Evolutionary conservation across 106 monocot genomes (phyloP), one percentile per base, ranked within the genome.

Genomic region (Dendrobium nobile): DNA sequence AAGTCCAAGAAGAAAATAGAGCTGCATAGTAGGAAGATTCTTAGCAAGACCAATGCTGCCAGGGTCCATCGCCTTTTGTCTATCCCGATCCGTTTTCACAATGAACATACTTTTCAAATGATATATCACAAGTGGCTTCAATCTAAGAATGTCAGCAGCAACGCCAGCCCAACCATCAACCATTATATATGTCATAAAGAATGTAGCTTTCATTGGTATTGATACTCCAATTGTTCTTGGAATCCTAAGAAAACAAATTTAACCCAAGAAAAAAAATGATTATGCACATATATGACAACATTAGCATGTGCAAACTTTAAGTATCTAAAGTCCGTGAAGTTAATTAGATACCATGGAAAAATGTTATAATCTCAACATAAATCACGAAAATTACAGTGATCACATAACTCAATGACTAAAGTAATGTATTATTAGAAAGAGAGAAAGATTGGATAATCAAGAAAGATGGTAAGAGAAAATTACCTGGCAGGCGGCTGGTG

Each of bases 201-300:
- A 94, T 64, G 93, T 96, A 58, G 96, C 96, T 77, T 96, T 96
- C 96, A 96, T 96, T 79, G 96, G 96, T 82, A 96, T 96, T 9
- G 92, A 80, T 72, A 92, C 86, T 20, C 96, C 96, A 72, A 96
- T 92, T 31, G 92, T 96, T 75, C 84, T 92, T 68, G 96, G 96
- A 77, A 96, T 94, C 87, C 96, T 96, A 55, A 55, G 54, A 55
- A 37, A 37, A 37, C 3, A 37, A 37, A 37, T 37, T 37, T 37
- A 37, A 37, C 37, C 37, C 37, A 37, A 37, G 37, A 37, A 37
- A 2, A 2, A 37, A 37, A 37, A 37, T 37, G 37, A 37, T 37
- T 37, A 37, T 37, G 37, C 37, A 37, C 37, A 37, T 37, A 37
- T 37, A 37, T 37, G 37, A 37, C 37, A 37, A 37, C 37, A 37